A percentile compares a stretch with the other conserved stretches of the same genome.
Conservation (phyloP, 352 stramenopile genomes). For the Salisapilia sapeloensis region DNA sequence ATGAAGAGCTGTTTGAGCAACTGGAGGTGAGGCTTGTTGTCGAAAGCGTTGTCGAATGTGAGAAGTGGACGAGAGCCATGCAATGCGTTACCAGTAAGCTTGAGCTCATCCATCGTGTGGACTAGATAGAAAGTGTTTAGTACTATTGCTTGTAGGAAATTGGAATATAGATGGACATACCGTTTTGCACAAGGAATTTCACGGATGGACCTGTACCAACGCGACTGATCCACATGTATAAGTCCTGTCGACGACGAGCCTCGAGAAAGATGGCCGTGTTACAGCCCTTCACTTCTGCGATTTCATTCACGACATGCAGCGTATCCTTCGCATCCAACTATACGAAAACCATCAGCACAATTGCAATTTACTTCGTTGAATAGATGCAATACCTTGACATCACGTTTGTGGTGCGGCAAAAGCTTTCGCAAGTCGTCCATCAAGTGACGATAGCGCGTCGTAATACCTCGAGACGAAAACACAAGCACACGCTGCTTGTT, state of each 20-base stretch:
- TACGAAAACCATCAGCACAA: background rate
- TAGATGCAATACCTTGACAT: slow-evolving; percentile 78
- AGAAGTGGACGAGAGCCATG: slow-evolving; percentile 93
- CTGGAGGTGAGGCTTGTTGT: slow-evolving; percentile 82
- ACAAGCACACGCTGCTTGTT: slow-evolving; percentile 91
- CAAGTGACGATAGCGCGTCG: slow-evolving; percentile 93
- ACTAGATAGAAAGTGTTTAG: slow-evolving; percentile 25
- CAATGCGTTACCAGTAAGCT: slow-evolving; percentile 98
- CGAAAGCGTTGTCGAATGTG: slow-evolving; percentile 93
- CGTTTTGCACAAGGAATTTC: slow-evolving; percentile 97
- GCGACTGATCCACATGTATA: slow-evolving; percentile 97
- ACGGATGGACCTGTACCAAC: slow-evolving; percentile 90
- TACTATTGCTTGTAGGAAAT: background rate
- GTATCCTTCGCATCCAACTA: slow-evolving; percentile 89
- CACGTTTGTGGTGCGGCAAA: slow-evolving; percentile 97
- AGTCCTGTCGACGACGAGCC: slow-evolving; percentile 93
- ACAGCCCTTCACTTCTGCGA: slow-evolving; percentile 97
- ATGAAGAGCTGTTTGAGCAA: slow-evolving; percentile 96
- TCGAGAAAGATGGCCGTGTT: slow-evolving; percentile 96
- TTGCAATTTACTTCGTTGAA: background rate
- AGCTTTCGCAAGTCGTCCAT: slow-evolving; percentile 96
- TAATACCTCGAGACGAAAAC: slow-evolving; percentile 86
- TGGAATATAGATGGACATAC: slow-evolving; percentile 8
- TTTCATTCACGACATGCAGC: slow-evolving; percentile 94
- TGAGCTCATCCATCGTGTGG: slow-evolving; percentile 99